Percentiles rank a stretch among this genome's conserved stretches.
Evolutionary conservation across 2,329 filamentous ascomycete species (phyloP).

Genomic region (Trichoderma citrinoviride): DNA sequence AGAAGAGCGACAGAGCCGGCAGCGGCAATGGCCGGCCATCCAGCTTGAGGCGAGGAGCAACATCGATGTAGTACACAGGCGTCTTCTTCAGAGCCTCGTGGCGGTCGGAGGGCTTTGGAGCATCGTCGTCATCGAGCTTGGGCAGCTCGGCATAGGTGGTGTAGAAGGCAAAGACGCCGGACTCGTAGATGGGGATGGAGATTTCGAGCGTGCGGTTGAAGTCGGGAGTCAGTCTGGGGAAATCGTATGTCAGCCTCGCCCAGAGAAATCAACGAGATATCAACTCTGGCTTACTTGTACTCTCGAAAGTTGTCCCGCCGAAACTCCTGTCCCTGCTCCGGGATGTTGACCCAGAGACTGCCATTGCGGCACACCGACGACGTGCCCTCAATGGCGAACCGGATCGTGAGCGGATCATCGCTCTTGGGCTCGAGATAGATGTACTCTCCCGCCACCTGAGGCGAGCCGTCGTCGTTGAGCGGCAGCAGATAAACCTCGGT

Average conservation of each 20-base stretch:
- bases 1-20: conserved; percentile 86
- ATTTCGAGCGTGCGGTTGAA: conserved; percentile 92
- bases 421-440: conserved; percentile 81
- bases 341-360: conserved; percentile 95
- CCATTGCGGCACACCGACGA: conserved; percentile 94
- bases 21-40: conserved; percentile 74
- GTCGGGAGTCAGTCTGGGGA: conserved; percentile 72
- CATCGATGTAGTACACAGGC: conserved; percentile 85
- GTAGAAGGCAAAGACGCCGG: conserved; percentile 93
- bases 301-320: conserved; percentile 76
- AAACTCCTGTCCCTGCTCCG: conserved; percentile 71
- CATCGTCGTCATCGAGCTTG: conserved; percentile 46
- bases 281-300: conserved; percentile 69
- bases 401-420: conserved; percentile 71
- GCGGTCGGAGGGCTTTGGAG: conserved; percentile 30
- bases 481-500: conserved; percentile 82
- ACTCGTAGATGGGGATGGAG: conserved; percentile 76
- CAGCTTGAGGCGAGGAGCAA: conserved; percentile 75
- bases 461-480: conserved; percentile 89
- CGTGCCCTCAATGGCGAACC: conserved; percentile 90
- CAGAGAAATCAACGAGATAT: not conserved
- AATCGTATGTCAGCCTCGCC: not conserved
- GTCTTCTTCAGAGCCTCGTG: conserved; percentile 61
- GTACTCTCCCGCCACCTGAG: conserved; percentile 84
- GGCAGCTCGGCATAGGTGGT: conserved; percentile 88